These are phyloP conservation scores for Plicaturopsis crispa DNA, from an alignment of 768 basidiomycete genomes.

Conservation along the genomic window DNA sequence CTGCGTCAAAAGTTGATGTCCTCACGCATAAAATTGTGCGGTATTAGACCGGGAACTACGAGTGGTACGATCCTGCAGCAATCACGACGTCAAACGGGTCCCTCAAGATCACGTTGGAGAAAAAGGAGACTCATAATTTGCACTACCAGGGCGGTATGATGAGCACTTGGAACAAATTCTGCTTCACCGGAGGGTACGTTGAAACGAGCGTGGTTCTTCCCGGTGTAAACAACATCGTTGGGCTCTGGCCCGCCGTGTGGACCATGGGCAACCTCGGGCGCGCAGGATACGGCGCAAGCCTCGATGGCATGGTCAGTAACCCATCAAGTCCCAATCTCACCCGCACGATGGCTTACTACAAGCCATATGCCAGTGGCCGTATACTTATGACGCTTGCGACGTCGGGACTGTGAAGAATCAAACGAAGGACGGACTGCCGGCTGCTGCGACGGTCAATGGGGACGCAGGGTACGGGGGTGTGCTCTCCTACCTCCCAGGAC, in stretches of 20 bases:
- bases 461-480: neutral
- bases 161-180: constrained; percentile 31
- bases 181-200: constrained; percentile 33
- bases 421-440: constrained; percentile 24
- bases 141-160: constrained; percentile 35
- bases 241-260: constrained; percentile 44
- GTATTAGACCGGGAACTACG: constrained; percentile 38
- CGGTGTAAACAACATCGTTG: constrained; percentile 21
- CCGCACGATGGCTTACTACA: constrained; percentile 1
- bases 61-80: constrained; percentile 50
- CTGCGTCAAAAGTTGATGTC: constrained; percentile 25
- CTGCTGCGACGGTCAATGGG: constrained; percentile 3
- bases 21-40: neutral
- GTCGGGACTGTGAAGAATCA: constrained; percentile 38
- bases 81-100: constrained; percentile 43
- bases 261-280: constrained; percentile 37
- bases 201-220: constrained; percentile 18
- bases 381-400: constrained; percentile 27
- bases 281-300: constrained; percentile 32
- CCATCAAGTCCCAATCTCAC: neutral
- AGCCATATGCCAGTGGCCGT: constrained; percentile 3
- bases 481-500: neutral
- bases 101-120: constrained; percentile 42
- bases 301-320: constrained; percentile 27
- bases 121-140: constrained; percentile 35